Conservation (phyloP, 345 rosid species). For the rapeseed (Brassica napus) region DNA sequence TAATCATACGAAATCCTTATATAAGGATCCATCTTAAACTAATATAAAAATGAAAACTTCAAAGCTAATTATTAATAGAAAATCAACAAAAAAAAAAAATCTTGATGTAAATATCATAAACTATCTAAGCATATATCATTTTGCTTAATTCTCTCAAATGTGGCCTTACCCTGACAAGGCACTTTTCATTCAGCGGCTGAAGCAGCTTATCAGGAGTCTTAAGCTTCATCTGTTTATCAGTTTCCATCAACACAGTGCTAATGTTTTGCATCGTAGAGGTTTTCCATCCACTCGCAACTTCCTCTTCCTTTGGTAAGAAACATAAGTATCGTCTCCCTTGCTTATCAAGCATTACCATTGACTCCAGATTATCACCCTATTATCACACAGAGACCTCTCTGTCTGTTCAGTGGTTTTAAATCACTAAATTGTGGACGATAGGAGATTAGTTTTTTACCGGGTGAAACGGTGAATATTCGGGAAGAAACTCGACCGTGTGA, state of each 20-base stretch:
- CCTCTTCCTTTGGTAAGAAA: conserved; percentile 83
- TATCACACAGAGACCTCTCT: background rate
- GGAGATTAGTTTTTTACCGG: conserved; percentile 49
- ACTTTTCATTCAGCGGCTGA: conserved; percentile 58
- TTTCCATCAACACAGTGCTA: conserved; percentile 78
- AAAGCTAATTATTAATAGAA: too few species aligned
- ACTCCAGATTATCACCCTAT: background rate
- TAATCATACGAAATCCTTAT: too few species aligned
- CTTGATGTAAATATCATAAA: too few species aligned
- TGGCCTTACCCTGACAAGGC: conserved; percentile 59
- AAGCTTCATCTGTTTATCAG: conserved; percentile 64
- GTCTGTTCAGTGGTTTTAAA: background rate
- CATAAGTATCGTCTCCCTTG: conserved; percentile 38
- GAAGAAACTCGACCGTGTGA: conserved; percentile 70
- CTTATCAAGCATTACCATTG: background rate
- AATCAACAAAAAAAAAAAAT: too few species aligned
- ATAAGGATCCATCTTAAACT: too few species aligned
- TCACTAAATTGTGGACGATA: background rate
- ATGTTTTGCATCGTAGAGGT: conserved; percentile 51
- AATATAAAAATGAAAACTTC: too few species aligned
- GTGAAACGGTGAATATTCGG: conserved; percentile 70
- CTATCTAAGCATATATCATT: too few species aligned
- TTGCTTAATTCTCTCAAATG: background rate
- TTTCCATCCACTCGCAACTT: conserved; percentile 47
- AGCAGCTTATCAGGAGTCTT: conserved; percentile 93